These are phyloP conservation scores for Calonectria crousiana DNA, from an alignment of 2,329 filamentous ascomycete species.

Conservation along the genomic window DNA sequence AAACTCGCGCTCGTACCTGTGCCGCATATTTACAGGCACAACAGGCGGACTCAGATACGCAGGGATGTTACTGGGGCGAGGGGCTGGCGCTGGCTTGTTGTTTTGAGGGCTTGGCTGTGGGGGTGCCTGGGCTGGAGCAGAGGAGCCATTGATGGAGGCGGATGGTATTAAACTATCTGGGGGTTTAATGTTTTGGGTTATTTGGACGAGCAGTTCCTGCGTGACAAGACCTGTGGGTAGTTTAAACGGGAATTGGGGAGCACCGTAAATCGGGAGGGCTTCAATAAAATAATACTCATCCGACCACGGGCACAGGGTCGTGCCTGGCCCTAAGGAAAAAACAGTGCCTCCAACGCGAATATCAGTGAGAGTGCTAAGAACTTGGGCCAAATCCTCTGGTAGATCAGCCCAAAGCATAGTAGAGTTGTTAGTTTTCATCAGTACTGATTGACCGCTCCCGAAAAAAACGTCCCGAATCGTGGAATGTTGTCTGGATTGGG, in stretches of 20 bases:
- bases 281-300: conserved; percentile 17
- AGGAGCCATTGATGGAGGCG: not conserved
- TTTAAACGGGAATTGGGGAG: not conserved
- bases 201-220: not conserved
- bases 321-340: not conserved
- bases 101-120: not conserved
- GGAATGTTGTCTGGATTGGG: conserved; percentile 4
- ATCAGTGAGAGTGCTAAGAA: not conserved
- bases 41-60: conserved; percentile 3
- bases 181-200: conserved; percentile 4
- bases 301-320: conserved; percentile 24
- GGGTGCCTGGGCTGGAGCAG: not conserved
- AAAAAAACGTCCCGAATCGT: conserved; percentile 8
- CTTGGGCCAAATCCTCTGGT: not conserved
- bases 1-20: conserved; percentile 15
- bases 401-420: conserved; percentile 12
- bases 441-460: not conserved
- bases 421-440: conserved; percentile 1
- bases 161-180: conserved; percentile 3
- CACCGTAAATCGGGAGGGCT: not conserved
- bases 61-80: not conserved
- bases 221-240: not conserved
- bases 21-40: conserved; percentile 8
- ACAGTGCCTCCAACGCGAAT: not conserved
- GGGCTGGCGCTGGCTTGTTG: not conserved